These are phyloP conservation scores for Cryphonectria radicalis DNA, from an alignment of 2,329 filamentous ascomycete genomes.

Conservation along the genomic window DNA sequence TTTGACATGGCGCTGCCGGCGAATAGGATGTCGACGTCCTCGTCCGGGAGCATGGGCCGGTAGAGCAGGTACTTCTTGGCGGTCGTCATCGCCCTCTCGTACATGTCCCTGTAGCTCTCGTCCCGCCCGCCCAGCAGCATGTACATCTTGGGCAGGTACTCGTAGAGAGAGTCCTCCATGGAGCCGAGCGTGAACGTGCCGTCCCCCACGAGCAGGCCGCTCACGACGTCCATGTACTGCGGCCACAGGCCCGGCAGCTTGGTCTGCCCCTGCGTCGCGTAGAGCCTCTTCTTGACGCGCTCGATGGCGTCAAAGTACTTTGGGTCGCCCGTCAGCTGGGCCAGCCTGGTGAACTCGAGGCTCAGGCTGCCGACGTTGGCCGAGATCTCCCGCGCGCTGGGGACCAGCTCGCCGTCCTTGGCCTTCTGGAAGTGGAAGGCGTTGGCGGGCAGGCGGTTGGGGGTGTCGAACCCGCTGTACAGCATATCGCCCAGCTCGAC, in stretches of 20 bases:
- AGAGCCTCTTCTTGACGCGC: conserved; percentile 71
- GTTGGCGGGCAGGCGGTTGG: conserved; percentile 55
- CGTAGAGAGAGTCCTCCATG: conserved; percentile 57
- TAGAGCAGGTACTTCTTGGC: conserved; percentile 68
- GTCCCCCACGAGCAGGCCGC: conserved; percentile 47
- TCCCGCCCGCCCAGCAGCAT: conserved; percentile 68
- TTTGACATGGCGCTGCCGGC: conserved; percentile 48
- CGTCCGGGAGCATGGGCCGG: conserved; percentile 65
- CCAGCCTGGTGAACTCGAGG: conserved; percentile 75
- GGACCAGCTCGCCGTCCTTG: conserved; percentile 43
- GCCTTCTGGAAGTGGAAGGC: conserved; percentile 50
- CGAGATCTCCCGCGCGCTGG: conserved; percentile 44
- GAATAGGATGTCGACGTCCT: conserved; percentile 61
- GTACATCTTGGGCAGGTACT: conserved; percentile 64
- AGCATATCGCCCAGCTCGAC: conserved; percentile 59
- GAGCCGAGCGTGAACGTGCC: conserved; percentile 50
- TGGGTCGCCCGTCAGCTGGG: conserved; percentile 71
- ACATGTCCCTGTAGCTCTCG: conserved; percentile 67
- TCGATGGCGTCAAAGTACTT: conserved; percentile 80
- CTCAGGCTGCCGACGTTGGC: conserved; percentile 67
- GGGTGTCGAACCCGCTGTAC: conserved; percentile 58
- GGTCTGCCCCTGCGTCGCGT: conserved; percentile 67
- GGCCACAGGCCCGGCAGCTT: conserved; percentile 76
- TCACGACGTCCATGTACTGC: conserved; percentile 63
- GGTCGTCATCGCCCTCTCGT: conserved; percentile 64